These are phyloP conservation scores for Ormosia semicastrata DNA, from an alignment of 306 rosid genomes.

Conservation along the genomic window DNA sequence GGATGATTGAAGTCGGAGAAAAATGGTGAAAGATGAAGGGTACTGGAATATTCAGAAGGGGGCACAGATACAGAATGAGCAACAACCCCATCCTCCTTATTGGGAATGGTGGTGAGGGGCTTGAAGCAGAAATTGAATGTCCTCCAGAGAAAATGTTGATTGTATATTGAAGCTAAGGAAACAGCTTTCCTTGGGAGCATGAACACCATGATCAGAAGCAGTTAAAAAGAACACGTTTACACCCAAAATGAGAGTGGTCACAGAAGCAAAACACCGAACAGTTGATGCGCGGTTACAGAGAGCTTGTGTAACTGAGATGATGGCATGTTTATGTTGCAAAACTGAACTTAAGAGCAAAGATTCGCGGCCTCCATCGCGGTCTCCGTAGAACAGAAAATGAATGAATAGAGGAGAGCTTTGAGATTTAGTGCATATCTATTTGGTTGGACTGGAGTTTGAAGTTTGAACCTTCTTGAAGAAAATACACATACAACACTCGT, in stretches of 20 bases:
- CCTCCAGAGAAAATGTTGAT: constrained; percentile 24
- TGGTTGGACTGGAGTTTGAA: too few species aligned
- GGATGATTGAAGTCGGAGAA: constrained; percentile 40
- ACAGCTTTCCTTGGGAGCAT: constrained; percentile 40
- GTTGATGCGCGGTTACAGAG: constrained; percentile 16
- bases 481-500: too few species aligned
- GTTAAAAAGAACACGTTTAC: neutral
- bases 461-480: too few species aligned
- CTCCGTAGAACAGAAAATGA: too few species aligned
- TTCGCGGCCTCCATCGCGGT: neutral
- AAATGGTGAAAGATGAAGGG: constrained; percentile 51
- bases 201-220: constrained; percentile 11
- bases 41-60: constrained; percentile 32
- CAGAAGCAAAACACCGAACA: constrained; percentile 38
- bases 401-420: too few species aligned
- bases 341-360: neutral
- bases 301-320: neutral
- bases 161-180: constrained; percentile 20
- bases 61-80: constrained; percentile 16
- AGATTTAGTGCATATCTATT: too few species aligned
- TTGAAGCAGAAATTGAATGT: constrained; percentile 35
- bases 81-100: constrained; percentile 21
- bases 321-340: neutral
- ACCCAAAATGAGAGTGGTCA: neutral
- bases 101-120: constrained; percentile 20